phyloP scores from a whole-genome alignment of 2,329 filamentous ascomycete genomes.

The Fusarium zealandicum region DNA sequence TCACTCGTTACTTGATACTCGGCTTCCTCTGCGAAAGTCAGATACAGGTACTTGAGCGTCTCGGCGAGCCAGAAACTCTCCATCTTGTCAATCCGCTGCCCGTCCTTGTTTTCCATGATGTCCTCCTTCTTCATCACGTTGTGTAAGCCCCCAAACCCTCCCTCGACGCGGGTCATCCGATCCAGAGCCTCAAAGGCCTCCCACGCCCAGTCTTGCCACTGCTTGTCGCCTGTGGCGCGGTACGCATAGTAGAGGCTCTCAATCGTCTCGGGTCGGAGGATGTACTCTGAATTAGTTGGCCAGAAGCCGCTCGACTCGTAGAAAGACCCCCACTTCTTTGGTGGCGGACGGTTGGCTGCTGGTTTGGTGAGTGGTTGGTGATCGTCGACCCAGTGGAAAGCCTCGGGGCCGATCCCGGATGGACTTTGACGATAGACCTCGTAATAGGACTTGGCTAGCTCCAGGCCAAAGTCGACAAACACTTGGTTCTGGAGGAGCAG shows the following conservation, averaged over 20 bases:
- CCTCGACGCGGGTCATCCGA: slow-evolving; percentile 11
- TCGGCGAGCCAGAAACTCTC: slow-evolving; percentile 36
- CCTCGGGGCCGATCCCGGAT: slow-evolving; percentile 21
- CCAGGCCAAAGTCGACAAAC: slow-evolving; percentile 20
- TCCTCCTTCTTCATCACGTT: slow-evolving; percentile 16
- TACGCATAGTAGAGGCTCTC: slow-evolving; percentile 34
- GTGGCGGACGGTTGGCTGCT: slow-evolving; percentile 14
- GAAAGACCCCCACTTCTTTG: slow-evolving; percentile 15
- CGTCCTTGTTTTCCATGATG: not conserved
- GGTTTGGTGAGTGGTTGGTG: slow-evolving; percentile 10
- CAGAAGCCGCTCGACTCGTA: slow-evolving; percentile 26
- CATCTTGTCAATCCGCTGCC: slow-evolving; percentile 28
- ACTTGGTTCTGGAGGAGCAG: slow-evolving; percentile 20
- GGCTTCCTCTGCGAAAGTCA: slow-evolving; percentile 29
- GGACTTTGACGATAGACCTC: slow-evolving; percentile 31
- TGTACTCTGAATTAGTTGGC: slow-evolving; percentile 19
- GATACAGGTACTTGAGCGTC: slow-evolving; percentile 33
- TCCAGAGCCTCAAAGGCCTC: slow-evolving; percentile 20
- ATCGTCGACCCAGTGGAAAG: slow-evolving; percentile 33
- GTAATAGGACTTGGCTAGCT: slow-evolving; percentile 19
- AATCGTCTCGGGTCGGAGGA: slow-evolving; percentile 27
- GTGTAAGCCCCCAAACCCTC: slow-evolving; percentile 9
- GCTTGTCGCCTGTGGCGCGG: slow-evolving; percentile 21
- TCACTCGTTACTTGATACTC: slow-evolving; percentile 27
- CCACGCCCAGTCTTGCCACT: slow-evolving; percentile 31